phyloP scores from a whole-genome alignment of 2,329 filamentous ascomycete species.

The Sordariomycetes sp. region DNA sequence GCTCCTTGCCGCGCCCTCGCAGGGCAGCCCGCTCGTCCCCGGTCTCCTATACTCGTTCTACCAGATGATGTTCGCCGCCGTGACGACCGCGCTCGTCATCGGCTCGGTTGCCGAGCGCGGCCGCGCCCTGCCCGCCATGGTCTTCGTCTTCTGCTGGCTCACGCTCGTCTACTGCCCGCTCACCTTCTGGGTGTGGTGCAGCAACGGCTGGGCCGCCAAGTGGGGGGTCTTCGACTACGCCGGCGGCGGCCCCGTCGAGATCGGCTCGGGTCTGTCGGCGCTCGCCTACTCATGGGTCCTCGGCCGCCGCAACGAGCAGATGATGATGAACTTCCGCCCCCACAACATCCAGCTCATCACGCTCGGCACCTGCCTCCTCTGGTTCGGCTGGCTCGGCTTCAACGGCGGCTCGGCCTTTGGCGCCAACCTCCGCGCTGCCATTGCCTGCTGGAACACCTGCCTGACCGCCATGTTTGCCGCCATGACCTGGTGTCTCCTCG shows the following conservation, averaged over 20 bases:
- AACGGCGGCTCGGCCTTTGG: conserved; percentile 94
- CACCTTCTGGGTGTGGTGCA: conserved; percentile 94
- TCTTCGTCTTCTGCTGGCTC: conserved; percentile 93
- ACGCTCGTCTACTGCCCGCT: conserved; percentile 96
- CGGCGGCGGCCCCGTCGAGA: conserved; percentile 94
- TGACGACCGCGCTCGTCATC: conserved; percentile 72
- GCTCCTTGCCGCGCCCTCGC: conserved; percentile 73
- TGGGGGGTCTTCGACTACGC: conserved; percentile 95
- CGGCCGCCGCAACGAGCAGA: conserved; percentile 92
- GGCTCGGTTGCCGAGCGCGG: conserved; percentile 91
- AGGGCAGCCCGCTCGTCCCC: conserved; percentile 78
- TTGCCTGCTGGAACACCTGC: conserved; percentile 98
- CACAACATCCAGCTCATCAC: conserved; percentile 98
- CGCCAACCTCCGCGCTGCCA: conserved; percentile 84
- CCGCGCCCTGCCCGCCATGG: conserved; percentile 83
- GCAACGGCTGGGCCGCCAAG: conserved; percentile 83
- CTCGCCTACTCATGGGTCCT: conserved; percentile 94
- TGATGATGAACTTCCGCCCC: conserved; percentile 99
- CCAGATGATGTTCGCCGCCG: conserved; percentile 96
- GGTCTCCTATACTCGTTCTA: conserved; percentile 92
- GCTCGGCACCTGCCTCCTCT: conserved; percentile 87
- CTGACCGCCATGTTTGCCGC: conserved; percentile 84
- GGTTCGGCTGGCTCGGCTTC: conserved; percentile 98
- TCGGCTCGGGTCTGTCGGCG: conserved; percentile 84
- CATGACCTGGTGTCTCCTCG: conserved; percentile 89